Evolutionary conservation across 306 rosid genomes (phyloP).

Genomic region (Cucumis cinereus): DNA sequence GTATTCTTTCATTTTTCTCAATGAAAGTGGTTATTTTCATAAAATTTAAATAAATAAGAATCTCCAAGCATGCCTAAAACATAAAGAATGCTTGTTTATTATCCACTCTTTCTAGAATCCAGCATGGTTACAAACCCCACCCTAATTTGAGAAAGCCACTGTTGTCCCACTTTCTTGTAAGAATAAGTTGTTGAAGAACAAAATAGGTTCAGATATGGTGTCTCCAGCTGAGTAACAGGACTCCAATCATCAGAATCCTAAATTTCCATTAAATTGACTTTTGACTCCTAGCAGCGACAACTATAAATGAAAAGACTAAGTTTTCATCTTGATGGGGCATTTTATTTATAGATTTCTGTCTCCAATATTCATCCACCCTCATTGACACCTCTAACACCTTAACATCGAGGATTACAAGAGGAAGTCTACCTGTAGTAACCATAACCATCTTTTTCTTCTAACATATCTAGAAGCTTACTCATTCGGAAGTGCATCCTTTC

Average conservation of each 20-base stretch:
- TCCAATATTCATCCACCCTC: neutral
- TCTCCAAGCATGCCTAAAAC: neutral
- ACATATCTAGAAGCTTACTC: neutral
- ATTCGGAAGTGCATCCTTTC: neutral
- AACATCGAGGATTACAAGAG: neutral
- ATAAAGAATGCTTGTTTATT: neutral
- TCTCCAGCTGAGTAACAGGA: neutral
- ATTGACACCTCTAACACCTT: neutral
- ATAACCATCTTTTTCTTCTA: neutral
- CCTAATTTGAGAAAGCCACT: neutral
- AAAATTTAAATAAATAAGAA: too few species aligned
- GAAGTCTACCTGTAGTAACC: neutral
- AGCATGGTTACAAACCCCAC: neutral
- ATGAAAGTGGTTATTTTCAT: too few species aligned
- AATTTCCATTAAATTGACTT: neutral
- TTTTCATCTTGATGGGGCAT: neutral
- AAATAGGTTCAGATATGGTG: neutral
- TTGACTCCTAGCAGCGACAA: neutral
- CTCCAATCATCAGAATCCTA: neutral
- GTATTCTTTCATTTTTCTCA: too few species aligned
- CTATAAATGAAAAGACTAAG: neutral
- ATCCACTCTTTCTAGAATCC: neutral
- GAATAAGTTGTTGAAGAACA: neutral
- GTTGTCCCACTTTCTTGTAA: neutral
- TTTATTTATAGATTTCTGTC: neutral